Conservation (phyloP, 208 protist species). For the Leishmania braziliensis region DNA sequence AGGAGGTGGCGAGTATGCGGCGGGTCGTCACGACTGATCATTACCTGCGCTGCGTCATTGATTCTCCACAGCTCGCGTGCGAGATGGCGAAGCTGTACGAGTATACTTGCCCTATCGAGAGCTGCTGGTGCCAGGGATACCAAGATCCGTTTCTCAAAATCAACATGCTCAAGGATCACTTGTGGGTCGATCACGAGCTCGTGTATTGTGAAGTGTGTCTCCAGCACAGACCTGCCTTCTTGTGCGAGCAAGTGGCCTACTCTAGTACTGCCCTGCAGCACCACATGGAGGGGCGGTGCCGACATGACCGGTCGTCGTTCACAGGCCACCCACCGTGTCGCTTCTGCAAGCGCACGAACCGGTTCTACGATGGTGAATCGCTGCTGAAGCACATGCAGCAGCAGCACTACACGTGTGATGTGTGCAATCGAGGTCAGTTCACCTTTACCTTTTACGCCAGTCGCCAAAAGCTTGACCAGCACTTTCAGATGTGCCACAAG, state of each 20-base stretch:
- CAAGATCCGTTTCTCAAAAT: conserved; percentile 82
- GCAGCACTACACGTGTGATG: conserved; percentile 89
- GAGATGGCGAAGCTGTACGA: conserved; percentile 80
- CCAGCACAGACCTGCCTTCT: conserved; percentile 68
- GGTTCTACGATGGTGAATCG: conserved; percentile 84
- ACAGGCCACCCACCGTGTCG: conserved; percentile 82
- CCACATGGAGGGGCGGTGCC: conserved; percentile 69
- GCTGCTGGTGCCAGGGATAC: conserved; percentile 64
- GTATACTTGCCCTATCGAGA: conserved; percentile 63
- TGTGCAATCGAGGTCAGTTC: conserved; percentile 86
- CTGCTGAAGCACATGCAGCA: conserved; percentile 89
- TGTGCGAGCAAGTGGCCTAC: conserved; percentile 89
- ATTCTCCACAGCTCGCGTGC: conserved; percentile 44
- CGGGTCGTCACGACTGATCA: conserved; percentile 32
- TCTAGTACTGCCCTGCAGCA: conserved; percentile 37
- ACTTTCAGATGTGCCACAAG: conserved; percentile 77
- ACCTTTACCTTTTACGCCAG: conserved; percentile 85
- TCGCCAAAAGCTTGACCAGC: conserved; percentile 70
- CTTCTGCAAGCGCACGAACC: conserved; percentile 60
- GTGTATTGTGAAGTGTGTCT: conserved; percentile 82
- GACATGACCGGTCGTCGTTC: conserved; percentile 67
- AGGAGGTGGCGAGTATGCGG: conserved; percentile 54
- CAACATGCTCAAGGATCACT: conserved; percentile 66
- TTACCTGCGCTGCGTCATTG: conserved; percentile 60
- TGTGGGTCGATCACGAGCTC: conserved; percentile 65